Conservation (phyloP, 2,329 filamentous ascomycete genomes). For the Aspergillus sp. region DNA sequence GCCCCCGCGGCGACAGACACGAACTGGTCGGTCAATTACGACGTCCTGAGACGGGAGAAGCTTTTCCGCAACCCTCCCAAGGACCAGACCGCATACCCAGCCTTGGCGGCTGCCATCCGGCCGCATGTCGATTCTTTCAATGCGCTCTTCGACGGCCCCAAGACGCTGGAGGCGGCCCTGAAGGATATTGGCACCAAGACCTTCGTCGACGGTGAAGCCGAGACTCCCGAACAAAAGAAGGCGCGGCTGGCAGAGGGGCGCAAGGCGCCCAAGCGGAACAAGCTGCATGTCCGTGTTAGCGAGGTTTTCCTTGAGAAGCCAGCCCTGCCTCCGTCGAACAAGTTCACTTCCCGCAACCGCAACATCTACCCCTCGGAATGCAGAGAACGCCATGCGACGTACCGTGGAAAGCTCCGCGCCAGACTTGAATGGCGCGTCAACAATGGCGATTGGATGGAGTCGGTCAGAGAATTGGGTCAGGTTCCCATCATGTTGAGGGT, state of each 20-base stretch:
- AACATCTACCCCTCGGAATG: slow-evolving; percentile 91
- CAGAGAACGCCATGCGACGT: slow-evolving; percentile 88
- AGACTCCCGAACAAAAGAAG: slow-evolving; percentile 42
- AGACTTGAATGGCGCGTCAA: slow-evolving; percentile 86
- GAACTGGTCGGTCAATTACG: slow-evolving; percentile 81
- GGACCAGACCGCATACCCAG: slow-evolving; percentile 84
- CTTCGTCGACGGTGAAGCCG: slow-evolving; percentile 75
- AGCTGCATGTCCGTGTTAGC: slow-evolving; percentile 74
- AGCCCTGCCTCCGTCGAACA: slow-evolving; percentile 76
- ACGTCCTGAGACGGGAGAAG: slow-evolving; percentile 81
- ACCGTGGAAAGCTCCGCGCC: slow-evolving; percentile 81
- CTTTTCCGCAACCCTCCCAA: slow-evolving; percentile 87
- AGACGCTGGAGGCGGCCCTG: slow-evolving; percentile 72
- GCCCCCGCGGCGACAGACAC: slow-evolving; percentile 61
- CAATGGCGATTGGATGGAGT: slow-evolving; percentile 78
- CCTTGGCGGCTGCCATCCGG: slow-evolving; percentile 79
- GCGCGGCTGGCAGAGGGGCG: slow-evolving; percentile 56
- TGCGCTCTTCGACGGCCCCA: slow-evolving; percentile 74
- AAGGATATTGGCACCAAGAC: slow-evolving; percentile 88
- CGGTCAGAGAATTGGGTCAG: slow-evolving; percentile 80
- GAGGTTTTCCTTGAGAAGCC: slow-evolving; percentile 82
- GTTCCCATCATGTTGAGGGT: slow-evolving; percentile 93
- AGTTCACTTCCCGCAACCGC: slow-evolving; percentile 74
- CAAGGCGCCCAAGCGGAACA: slow-evolving; percentile 64
- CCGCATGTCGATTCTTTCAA: slow-evolving; percentile 98